Base-by-base conservation (phyloP, 192 early-diverging fungal species). In the Dissophora ornata region DNA sequence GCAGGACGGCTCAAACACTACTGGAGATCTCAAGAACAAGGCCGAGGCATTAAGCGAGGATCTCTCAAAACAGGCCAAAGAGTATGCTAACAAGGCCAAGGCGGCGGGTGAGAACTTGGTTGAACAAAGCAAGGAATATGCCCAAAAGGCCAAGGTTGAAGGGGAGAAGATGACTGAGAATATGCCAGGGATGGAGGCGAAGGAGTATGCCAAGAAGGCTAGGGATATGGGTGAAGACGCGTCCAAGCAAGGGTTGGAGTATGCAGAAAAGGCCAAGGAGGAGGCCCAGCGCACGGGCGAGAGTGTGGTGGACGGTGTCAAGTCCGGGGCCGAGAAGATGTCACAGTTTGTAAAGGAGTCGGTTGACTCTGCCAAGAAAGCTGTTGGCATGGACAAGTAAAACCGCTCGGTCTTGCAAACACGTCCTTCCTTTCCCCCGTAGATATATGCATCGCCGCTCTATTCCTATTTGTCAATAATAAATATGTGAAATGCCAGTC, bases 281-380 rank as follows among this genome's bases (percentile, higher is more conserved):
- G 60, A 63, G 33, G 47, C 46, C n/a, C 44, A 33, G 21, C 52
- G 52, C 40, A 10, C 47, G 2, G 38, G 33, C 19, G 57, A 69
- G 38, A 26, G 33, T 26, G 40, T 63, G 5, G 11, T 51, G 48
- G 69, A 40, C 3, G 29, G 34, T 3, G 48, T 67, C 42, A 77
- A 75, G 57, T 12, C 55, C 10, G 71, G 71, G 16, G 62, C 62
- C 1, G 56, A 74, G 12, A 74, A 74, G 55, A 47, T 74, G 29
- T 45, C 55, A 24, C 36, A 64, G 22, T 51, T 66, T 58, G 61
- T 74, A 15, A 71, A 71, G 25, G 61, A 42, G 45, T 51, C 69
- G 1, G 62, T 74, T 4, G 71, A 74, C 36, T 26, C 55, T 8
- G 62, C 62, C 56, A 74, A 74, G 50, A 59, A 60, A 42, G 60